These are phyloP conservation scores for Stachybotrys echinatus DNA, from an alignment of 2,329 filamentous ascomycete genomes.

Conservation along the genomic window DNA sequence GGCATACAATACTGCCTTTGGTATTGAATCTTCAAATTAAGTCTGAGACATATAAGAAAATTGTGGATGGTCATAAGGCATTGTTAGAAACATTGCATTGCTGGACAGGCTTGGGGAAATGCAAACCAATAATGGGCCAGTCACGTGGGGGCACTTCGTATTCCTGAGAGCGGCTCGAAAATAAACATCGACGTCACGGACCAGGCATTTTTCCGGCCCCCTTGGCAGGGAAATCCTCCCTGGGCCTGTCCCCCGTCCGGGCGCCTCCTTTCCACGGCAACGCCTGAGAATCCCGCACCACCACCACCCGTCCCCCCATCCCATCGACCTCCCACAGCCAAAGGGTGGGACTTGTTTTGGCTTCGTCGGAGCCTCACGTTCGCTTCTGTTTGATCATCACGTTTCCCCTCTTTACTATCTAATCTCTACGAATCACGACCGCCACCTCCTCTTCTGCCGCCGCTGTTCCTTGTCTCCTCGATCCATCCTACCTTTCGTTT, in stretches of 20 bases:
- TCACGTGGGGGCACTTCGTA: neutral
- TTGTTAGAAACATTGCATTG: no score
- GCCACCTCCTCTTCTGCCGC: no score
- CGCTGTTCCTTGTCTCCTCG: neutral
- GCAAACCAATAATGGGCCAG: no score
- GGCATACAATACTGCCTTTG: no score
- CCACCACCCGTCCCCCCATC: no score
- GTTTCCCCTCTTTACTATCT: neutral
- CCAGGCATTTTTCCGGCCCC: neutral
- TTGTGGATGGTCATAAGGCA: no score
- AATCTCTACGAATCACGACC: neutral
- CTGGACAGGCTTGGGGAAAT: no score
- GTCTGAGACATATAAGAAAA: no score
- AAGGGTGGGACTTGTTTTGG: neutral
- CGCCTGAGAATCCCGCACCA: neutral
- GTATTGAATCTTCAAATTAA: no score
- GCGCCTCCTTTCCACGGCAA: neutral
- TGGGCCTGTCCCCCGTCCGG: neutral
- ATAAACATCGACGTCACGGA: neutral
- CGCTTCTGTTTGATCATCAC: conserved; percentile 1
- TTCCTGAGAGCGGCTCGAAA: neutral
- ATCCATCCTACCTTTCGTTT: no score
- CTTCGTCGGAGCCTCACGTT: neutral
- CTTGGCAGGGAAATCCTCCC: neutral
- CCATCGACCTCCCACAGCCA: neutral